Evolutionary conservation across 805 yeast genomes (phyloP).

Genomic region (Candida succiphila): DNA sequence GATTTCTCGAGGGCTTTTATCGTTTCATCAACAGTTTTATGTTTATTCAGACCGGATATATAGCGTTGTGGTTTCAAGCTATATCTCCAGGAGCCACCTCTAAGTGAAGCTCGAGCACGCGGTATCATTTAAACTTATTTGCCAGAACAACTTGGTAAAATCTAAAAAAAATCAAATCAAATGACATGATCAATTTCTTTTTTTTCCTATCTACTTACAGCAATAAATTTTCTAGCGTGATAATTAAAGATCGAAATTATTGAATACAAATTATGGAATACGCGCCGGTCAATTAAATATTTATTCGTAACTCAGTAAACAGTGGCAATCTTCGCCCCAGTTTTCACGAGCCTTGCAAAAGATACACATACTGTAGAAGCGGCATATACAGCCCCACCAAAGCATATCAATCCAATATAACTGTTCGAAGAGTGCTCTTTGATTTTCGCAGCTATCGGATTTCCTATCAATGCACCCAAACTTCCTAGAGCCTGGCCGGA

Average conservation of each 20-base stretch:
- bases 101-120: too few relatives aligned
- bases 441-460: constrained; percentile 1
- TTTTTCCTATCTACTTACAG: not conserved
- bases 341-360: not conserved
- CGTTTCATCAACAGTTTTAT: not conserved
- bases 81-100: too few relatives aligned
- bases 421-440: not conserved
- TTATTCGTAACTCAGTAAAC: too few relatives aligned
- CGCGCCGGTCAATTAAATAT: too few relatives aligned
- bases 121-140: too few relatives aligned
- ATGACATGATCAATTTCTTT: not conserved
- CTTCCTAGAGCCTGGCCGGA: constrained; percentile 1
- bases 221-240: not conserved
- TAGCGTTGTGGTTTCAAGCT: too few relatives aligned
- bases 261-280: too few relatives aligned
- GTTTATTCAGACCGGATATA: not conserved
- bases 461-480: constrained; percentile 1
- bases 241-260: too few relatives aligned
- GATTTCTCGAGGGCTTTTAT: too few relatives aligned
- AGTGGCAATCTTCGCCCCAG: not conserved
- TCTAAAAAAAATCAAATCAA: too few relatives aligned
- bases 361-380: too few relatives aligned
- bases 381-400: constrained; percentile 1
- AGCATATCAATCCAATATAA: not conserved
- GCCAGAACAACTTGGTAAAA: too few relatives aligned